A percentile compares a stretch with the other conserved stretches of the same genome.
Evolutionary conservation across 768 basidiomycete species (phyloP).

Genomic region (Boletus pseudopeckii): DNA sequence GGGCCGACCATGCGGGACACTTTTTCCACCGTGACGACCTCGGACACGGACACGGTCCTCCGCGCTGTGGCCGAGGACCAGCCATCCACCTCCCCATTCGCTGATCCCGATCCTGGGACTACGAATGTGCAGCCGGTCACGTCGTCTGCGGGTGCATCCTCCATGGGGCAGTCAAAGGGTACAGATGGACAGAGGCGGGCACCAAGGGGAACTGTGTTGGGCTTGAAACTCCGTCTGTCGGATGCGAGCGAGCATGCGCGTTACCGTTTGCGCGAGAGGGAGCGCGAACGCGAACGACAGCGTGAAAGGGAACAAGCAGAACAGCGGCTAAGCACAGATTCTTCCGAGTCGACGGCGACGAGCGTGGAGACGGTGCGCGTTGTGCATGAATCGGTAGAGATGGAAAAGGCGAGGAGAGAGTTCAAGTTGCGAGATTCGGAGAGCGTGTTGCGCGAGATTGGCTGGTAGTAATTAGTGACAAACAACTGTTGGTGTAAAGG

Average conservation of each 20-base stretch:
- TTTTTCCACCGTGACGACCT: conserved; percentile 21
- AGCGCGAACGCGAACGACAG: conserved; percentile 14
- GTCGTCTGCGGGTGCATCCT: background rate
- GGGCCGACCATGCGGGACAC: conserved; percentile 12
- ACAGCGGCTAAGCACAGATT: background rate
- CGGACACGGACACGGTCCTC: conserved; percentile 15
- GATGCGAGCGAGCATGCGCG: conserved; percentile 24
- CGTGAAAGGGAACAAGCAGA: background rate
- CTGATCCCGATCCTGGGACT: background rate
- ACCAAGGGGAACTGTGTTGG: conserved; percentile 8
- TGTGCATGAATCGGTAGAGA: background rate
- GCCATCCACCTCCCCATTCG: background rate
- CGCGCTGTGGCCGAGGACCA: conserved; percentile 1
- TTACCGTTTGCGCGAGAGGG: conserved; percentile 21
- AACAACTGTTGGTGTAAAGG: conserved; percentile 3
- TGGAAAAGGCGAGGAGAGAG: background rate
- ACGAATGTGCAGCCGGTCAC: background rate
- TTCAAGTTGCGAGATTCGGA: conserved; percentile 22
- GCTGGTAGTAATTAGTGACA: conserved; percentile 16
- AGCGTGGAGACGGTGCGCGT: too few relatives aligned
- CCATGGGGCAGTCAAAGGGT: background rate
- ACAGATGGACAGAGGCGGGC: background rate
- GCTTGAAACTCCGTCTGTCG: conserved; percentile 20
- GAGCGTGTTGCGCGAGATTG: conserved; percentile 17
- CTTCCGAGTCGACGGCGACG: too few relatives aligned